Base-by-base conservation (phyloP, 2,329 filamentous ascomycete genomes). In the Cladophialophora immunda region DNA sequence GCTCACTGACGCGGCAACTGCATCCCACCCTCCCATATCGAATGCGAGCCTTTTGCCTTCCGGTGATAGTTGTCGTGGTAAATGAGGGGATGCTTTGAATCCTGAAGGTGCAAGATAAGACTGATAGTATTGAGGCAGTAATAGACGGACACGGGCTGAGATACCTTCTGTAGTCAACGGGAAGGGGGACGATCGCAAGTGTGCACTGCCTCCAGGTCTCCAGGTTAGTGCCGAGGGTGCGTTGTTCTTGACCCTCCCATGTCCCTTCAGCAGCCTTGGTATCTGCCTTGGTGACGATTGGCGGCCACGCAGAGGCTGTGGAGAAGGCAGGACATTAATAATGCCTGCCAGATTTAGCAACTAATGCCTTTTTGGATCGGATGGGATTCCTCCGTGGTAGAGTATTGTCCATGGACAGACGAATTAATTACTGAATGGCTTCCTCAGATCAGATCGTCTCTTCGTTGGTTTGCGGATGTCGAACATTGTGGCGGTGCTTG, bases 11-110 rank as follows among this genome's bases (percentile, higher is more conserved):
- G 58, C 58, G n/a, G 58, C 41, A 3, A 61, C 15, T n/a, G 58
- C 58, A 8, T 61, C 45, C 58, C 58, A 61, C 5, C 41, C 30
- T 25, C 58, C 45, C 45, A 53, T 61, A 17, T 11, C 17, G 19
- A 36, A 61, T 22, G 9, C 8, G 41, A 47, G n/a, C n/a, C 11
- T 47, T 22, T 2, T 29, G 36, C 15, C 4, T 9, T 60, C 19
- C 8, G 41, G 13, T 25, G 9, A 17, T 32, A 38, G 36, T 17
- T 11, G 15, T 2, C 36, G 36, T 13, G 15, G 4, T 38, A 17
- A 15, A 4, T 1, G 36, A 17, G 36, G 5, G 36, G 15, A 4
- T 38, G 36, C 15, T 38, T 11, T 22, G 17, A 17, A 19, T 53
- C 15, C 5, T 22, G 8, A 47, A 47, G 25, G 19, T 4, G 41